These are phyloP conservation scores for Didymella keratinophila DNA, from an alignment of 2,329 filamentous ascomycete species.

Conservation along the genomic window DNA sequence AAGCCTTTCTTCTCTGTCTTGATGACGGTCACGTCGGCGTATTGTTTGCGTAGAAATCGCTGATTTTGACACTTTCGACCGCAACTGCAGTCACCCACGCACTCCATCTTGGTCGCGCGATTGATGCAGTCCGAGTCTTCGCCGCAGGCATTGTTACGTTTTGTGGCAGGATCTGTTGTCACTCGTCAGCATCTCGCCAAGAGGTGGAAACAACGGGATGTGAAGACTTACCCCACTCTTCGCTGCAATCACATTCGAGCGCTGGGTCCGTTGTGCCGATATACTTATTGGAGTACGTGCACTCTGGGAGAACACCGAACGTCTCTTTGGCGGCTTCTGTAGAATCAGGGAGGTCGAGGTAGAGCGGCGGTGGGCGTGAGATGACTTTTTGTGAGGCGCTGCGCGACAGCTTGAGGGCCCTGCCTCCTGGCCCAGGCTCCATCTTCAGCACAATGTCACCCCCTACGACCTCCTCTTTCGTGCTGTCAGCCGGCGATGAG, in stretches of 20 bases:
- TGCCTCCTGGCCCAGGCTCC: conserved; percentile 62
- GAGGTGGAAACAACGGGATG: background rate
- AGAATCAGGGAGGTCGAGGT: conserved; percentile 76
- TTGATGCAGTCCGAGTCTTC: conserved; percentile 99
- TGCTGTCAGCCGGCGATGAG: conserved; percentile 51
- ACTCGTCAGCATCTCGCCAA: conserved; percentile 43
- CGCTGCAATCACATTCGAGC: conserved; percentile 92
- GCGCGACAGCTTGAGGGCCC: conserved; percentile 75
- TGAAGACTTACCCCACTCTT: conserved; percentile 84
- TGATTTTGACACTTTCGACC: conserved; percentile 90
- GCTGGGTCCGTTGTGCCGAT: conserved; percentile 92
- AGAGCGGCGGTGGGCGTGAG: conserved; percentile 70
- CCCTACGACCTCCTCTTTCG: conserved; percentile 63
- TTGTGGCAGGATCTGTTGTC: conserved; percentile 57
- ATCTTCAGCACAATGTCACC: conserved; percentile 69
- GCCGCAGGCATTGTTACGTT: conserved; percentile 82
- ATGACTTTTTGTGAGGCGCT: conserved; percentile 75
- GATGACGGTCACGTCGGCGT: conserved; percentile 91
- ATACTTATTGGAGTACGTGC: conserved; percentile 89
- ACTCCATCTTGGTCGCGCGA: conserved; percentile 97
- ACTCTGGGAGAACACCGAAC: conserved; percentile 84
- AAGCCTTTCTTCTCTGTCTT: conserved; percentile 98
- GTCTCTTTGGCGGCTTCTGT: conserved; percentile 76
- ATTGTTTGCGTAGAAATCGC: conserved; percentile 89
- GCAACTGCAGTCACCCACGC: conserved; percentile 85